Evolutionary conservation across 495 filamentous ascomycete genomes (phyloP).

Genomic region (Xylaria telfairii): DNA sequence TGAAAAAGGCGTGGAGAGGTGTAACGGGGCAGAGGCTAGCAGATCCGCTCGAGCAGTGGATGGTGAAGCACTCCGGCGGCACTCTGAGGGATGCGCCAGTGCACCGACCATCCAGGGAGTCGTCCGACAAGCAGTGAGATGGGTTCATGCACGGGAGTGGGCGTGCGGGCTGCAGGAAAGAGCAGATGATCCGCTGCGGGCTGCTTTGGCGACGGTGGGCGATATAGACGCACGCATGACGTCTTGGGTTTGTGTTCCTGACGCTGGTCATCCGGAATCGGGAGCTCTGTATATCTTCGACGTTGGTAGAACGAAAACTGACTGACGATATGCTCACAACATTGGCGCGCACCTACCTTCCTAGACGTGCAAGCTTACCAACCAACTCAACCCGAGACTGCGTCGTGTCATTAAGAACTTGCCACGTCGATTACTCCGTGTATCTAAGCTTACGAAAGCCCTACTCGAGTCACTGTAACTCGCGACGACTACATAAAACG

Average conservation of each 20-base stretch:
- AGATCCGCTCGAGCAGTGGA: constrained; percentile 26
- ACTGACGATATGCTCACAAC: neutral
- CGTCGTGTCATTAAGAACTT: neutral
- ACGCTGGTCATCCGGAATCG: neutral
- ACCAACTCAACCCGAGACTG: neutral
- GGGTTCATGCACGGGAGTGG: too few relatives aligned
- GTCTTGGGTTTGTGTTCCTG: neutral
- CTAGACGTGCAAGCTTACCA: neutral
- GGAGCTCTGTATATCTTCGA: neutral
- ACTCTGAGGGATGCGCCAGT: constrained; percentile 10
- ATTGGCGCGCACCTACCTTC: neutral
- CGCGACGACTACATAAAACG: neutral
- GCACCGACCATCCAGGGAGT: neutral
- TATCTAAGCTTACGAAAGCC: neutral
- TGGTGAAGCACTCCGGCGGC: constrained; percentile 25
- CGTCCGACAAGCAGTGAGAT: neutral
- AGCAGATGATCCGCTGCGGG: neutral
- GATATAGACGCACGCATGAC: neutral
- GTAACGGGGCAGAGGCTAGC: constrained; percentile 9
- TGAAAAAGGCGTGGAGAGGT: constrained; percentile 23
- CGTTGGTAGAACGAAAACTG: neutral
- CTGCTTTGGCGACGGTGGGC: neutral
- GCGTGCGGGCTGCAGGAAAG: neutral
- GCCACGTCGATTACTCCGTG: neutral
- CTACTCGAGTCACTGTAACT: neutral